Conservation (phyloP, 345 rosid genomes). For the Eucalyptus sp. region DNA sequence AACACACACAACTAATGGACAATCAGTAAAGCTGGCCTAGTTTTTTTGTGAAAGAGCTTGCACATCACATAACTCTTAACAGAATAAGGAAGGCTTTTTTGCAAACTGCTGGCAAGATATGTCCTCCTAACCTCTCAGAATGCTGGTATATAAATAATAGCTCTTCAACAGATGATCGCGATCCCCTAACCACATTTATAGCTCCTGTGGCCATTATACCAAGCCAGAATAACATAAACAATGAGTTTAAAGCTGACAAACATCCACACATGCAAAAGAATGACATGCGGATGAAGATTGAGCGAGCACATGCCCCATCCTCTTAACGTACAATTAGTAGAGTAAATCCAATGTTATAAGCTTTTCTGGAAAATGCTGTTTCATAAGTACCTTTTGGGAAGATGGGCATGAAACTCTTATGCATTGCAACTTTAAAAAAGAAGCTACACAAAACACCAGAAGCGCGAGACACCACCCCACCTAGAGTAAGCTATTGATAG, state of each 20-base stretch:
- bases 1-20: background rate
- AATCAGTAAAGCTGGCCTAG: background rate
- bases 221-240: background rate
- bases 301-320: background rate
- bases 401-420: background rate
- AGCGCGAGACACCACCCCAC: background rate
- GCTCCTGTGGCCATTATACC: constrained; percentile 91
- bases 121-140: constrained; percentile 56
- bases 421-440: background rate
- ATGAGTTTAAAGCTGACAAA: background rate
- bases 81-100: background rate
- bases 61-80: background rate
- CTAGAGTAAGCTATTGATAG: background rate
- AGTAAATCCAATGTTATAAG: background rate
- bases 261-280: background rate
- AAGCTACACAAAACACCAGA: background rate
- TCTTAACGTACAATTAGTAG: background rate
- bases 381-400: background rate
- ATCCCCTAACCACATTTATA: constrained; percentile 86
- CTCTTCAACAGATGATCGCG: constrained; percentile 72
- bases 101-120: background rate
- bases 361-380: background rate
- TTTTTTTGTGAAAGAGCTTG: background rate
- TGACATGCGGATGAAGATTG: background rate
- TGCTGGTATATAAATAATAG: constrained; percentile 68